Conservation (phyloP, 352 stramenopile genomes). For the Hyaloperonospora brassicae region DNA sequence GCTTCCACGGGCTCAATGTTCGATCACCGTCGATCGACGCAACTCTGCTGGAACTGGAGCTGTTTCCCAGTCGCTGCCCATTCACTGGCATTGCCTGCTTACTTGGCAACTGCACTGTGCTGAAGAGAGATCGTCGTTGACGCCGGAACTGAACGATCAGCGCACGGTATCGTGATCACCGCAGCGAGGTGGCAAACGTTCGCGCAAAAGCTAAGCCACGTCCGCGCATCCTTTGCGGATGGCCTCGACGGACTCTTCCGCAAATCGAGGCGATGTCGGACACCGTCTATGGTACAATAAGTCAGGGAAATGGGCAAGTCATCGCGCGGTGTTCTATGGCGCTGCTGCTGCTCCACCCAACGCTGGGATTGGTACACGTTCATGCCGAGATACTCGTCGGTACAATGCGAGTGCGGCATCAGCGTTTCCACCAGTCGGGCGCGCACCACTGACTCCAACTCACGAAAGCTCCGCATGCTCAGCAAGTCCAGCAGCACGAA, state of each 20-base stretch:
- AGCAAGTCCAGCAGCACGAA: slow-evolving; percentile 45
- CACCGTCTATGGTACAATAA: slow-evolving; percentile 34
- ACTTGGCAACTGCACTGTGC: slow-evolving; percentile 10
- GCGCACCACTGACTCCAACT: slow-evolving; percentile 33
- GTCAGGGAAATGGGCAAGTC: slow-evolving; percentile 29
- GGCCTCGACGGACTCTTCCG: slow-evolving; percentile 2
- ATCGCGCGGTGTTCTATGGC: slow-evolving; percentile 12
- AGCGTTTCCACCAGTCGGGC: slow-evolving; percentile 27
- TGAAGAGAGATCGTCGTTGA: slow-evolving; percentile 3
- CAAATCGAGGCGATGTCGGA: slow-evolving; percentile 17
- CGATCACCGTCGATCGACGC: too few species aligned
- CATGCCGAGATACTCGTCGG: slow-evolving; percentile 28
- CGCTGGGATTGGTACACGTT: slow-evolving; percentile 17
- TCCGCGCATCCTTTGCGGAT: slow-evolving; percentile 16
- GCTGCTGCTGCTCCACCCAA: slow-evolving; percentile 29
- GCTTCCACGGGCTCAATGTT: too few species aligned
- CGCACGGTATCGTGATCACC: slow-evolving; percentile 16
- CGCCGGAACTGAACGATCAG: slow-evolving; percentile 4
- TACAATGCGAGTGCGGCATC: slow-evolving; percentile 25
- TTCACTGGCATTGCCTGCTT: neutral
- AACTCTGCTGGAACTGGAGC: too few species aligned
- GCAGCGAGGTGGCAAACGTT: slow-evolving; percentile 55
- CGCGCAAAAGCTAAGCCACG: slow-evolving; percentile 63
- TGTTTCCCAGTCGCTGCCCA: too few species aligned
- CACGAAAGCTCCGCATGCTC: slow-evolving; percentile 31